phyloP scores from a whole-genome alignment of 176 grass and related monocot species.

The Oryza glumipatula region DNA sequence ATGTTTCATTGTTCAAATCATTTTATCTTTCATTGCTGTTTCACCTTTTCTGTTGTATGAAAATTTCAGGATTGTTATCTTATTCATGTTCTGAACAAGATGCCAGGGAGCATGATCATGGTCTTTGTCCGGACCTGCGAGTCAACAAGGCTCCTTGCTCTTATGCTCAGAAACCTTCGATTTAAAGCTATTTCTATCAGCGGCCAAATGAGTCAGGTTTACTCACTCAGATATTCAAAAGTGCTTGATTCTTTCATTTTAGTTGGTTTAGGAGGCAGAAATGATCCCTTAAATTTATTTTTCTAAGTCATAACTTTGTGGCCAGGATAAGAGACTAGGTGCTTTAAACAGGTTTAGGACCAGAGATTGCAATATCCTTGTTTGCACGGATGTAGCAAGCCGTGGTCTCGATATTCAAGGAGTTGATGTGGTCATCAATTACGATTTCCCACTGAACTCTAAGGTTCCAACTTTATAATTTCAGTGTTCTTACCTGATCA shows the following conservation, averaged over 20 bases:
- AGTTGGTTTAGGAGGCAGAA: background rate
- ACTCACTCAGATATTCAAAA: background rate
- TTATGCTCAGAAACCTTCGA: constrained; percentile 75
- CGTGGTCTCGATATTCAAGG: constrained; percentile 94
- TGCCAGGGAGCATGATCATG: constrained; percentile 70
- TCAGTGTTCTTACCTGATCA: background rate
- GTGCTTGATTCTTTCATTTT: constrained; percentile 13
- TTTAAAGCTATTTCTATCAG: constrained; percentile 87
- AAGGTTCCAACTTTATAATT: constrained; percentile 56
- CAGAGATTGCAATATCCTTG: constrained; percentile 78
- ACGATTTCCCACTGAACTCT: constrained; percentile 89
- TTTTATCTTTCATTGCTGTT: background rate
- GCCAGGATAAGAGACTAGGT: constrained; percentile 80
- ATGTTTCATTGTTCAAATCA: too few species aligned
- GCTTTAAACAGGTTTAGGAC: constrained; percentile 90
- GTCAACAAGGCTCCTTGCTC: constrained; percentile 75
- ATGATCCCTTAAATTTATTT: background rate
- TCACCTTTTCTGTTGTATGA: constrained; percentile 9
- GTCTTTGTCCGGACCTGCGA: constrained; percentile 93
- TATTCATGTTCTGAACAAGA: constrained; percentile 80
- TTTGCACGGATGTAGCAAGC: constrained; percentile 95
- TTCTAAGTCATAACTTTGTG: background rate
- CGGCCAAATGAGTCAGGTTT: constrained; percentile 92
- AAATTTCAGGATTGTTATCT: constrained; percentile 88
- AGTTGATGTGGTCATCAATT: constrained; percentile 89